phyloP scores from a whole-genome alignment of 768 basidiomycete genomes.

The Russula emetica region DNA sequence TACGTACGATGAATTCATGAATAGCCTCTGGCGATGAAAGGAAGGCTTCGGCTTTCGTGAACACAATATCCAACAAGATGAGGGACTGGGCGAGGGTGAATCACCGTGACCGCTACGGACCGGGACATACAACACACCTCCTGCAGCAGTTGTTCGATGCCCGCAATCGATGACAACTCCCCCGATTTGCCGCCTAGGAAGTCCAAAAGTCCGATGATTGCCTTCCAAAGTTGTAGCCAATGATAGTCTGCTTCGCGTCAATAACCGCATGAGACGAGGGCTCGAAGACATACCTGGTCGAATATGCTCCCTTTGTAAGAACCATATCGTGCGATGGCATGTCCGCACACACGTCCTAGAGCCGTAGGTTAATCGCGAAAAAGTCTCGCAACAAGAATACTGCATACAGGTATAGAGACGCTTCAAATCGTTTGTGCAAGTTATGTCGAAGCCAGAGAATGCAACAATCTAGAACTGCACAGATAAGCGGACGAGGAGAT shows the following conservation, averaged over 20 bases:
- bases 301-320: constrained; percentile 47
- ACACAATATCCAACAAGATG: constrained; percentile 47
- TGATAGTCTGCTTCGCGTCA: constrained; percentile 47
- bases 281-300: constrained; percentile 48
- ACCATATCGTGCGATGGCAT: constrained; percentile 54
- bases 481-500: constrained; percentile 45
- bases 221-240: constrained; percentile 63
- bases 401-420: constrained; percentile 52
- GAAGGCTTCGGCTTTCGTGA: constrained; percentile 51
- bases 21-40: constrained; percentile 51
- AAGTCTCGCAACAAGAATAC: not conserved
- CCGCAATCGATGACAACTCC: constrained; percentile 48
- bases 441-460: constrained; percentile 69
- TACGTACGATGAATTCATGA: constrained; percentile 59
- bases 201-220: constrained; percentile 49
- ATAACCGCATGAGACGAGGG: not conserved
- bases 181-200: constrained; percentile 56
- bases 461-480: constrained; percentile 63
- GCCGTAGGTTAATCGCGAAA: not conserved
- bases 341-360: constrained; percentile 49
- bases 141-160: constrained; percentile 48
- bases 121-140: constrained; percentile 41
- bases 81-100: constrained; percentile 41
- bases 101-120: not conserved
- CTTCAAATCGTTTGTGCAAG: constrained; percentile 57